Evolutionary conservation across 163 green algal species (phyloP), one percentile per base, ranked within the genome.

Genomic region (Coccomyxa subellipsoidea): DNA sequence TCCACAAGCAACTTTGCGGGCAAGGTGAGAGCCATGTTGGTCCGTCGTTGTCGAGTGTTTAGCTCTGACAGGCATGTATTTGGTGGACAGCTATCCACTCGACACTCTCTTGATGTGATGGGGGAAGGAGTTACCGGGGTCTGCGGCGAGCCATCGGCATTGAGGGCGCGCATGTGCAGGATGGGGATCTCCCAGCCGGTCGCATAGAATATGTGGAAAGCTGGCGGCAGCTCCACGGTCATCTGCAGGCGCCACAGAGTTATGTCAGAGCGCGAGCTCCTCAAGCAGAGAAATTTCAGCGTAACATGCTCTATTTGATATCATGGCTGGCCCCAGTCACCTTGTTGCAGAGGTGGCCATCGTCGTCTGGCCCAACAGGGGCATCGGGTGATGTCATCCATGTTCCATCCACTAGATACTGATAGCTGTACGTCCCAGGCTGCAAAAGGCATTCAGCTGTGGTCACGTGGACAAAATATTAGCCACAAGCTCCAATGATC

Each of bases 121-220:
- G n/a, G n/a, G n/a, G n/a, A n/a, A n/a, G n/a, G n/a, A n/a, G n/a
- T 77, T 34, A 76, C 31, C 54, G 3, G 23, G 4, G 54, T 54
- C 36, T 54, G 35, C 5, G 38, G 40, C 8, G 34, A 23, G 77
- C 77, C 77, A 53, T 81, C 77, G 5, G 77, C 77, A 32, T 6
- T 32, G 32, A 73, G 53, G 12, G 18, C 31, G 39, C 87, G 82
- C 78, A 90, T 84, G 35, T 85, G 77, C 80, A 93, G 81, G 38
- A 84, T 32, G 25, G 91, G 81, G 29, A 87, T 38, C 7, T 90
- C 71, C 92, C 92, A 95, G 25, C 91, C 91, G 7, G 92, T 94
- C 79, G 87, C 90, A 83, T 95, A 95, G 80, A 93, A 93, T 71
- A 95, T 84, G 69, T 87, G 85, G 78, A 93, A 93, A 0, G 92